Percentiles rank a stretch among this genome's conserved stretches.
Conservation (phyloP, 2,329 filamentous ascomycete species). For the Exophiala oligosperma region DNA sequence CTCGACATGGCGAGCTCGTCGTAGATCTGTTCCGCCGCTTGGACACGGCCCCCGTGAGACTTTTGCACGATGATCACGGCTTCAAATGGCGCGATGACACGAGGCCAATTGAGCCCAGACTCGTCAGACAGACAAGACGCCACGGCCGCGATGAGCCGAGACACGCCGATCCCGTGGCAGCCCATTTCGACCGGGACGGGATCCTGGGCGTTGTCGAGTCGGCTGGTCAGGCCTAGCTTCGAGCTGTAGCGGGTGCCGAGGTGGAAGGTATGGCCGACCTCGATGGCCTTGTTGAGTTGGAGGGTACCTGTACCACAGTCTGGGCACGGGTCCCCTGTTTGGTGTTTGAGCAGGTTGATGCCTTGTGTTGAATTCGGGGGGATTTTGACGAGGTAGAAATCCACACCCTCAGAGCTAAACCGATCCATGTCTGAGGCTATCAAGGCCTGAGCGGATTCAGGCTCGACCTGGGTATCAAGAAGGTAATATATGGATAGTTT, state of each 20-base stretch:
- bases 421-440: slow-evolving; percentile 10
- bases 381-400: slow-evolving; percentile 14
- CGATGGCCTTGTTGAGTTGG: slow-evolving; percentile 70
- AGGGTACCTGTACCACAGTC: slow-evolving; percentile 66
- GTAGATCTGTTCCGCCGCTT: slow-evolving; percentile 61
- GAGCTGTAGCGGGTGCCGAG: slow-evolving; percentile 85
- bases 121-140: slow-evolving; percentile 73
- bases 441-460: slow-evolving; percentile 3
- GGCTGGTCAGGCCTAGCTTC: slow-evolving; percentile 65
- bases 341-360: slow-evolving; percentile 61
- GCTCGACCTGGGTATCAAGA: slow-evolving; percentile 19
- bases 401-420: slow-evolving; percentile 4
- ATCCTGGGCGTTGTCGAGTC: slow-evolving; percentile 26
- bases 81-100: slow-evolving; percentile 81
- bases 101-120: slow-evolving; percentile 83
- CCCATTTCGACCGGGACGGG: slow-evolving; percentile 79
- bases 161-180: slow-evolving; percentile 93
- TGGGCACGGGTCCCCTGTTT: slow-evolving; percentile 70
- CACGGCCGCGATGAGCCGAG: slow-evolving; percentile 82
- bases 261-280: slow-evolving; percentile 93
- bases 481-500: slow-evolving; percentile 25
- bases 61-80: slow-evolving; percentile 63
- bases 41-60: slow-evolving; percentile 37
- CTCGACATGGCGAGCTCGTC: slow-evolving; percentile 52
- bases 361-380: neutral